phyloP scores from a whole-genome alignment of 1,284 basidiomycete genomes.

The Ganoderma lucidum region DNA sequence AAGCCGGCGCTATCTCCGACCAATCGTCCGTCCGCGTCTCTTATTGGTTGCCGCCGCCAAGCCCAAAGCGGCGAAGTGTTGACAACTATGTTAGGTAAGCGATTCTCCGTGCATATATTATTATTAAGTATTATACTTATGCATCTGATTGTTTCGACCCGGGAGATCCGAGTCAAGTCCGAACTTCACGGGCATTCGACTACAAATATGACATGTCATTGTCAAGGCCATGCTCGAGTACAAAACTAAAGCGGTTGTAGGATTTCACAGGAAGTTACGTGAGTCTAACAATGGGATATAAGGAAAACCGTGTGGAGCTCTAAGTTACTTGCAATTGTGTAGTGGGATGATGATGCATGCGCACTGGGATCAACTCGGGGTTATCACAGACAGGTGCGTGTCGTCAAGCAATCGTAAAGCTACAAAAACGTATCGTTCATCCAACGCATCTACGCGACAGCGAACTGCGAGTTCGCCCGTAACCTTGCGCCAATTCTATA shows the following conservation, averaged over 20 bases:
- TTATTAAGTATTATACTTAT: too few relatives aligned
- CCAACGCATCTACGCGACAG: conserved; percentile 26
- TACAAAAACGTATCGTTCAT: background rate
- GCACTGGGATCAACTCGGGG: background rate
- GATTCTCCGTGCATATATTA: too few relatives aligned
- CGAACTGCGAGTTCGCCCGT: conserved; percentile 47
- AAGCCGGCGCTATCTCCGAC: background rate
- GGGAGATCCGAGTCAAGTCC: too few relatives aligned
- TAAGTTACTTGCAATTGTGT: background rate
- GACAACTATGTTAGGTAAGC: too few relatives aligned
- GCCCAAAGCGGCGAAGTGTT: background rate
- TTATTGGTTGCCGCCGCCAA: background rate
- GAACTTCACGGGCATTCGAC: too few relatives aligned
- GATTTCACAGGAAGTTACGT: background rate
- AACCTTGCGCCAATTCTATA: conserved; percentile 50
- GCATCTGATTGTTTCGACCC: too few relatives aligned
- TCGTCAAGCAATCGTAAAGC: background rate
- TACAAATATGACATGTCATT: background rate
- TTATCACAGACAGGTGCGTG: background rate
- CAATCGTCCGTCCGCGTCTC: background rate
- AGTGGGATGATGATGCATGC: too few relatives aligned
- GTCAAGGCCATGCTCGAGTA: too few relatives aligned
- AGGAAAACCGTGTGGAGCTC: background rate
- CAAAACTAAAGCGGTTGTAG: background rate
- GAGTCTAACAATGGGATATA: background rate